Evolutionary conservation across 1,139 yeast genomes (phyloP).

Genomic region (Nakaseomyces bracarensis): DNA sequence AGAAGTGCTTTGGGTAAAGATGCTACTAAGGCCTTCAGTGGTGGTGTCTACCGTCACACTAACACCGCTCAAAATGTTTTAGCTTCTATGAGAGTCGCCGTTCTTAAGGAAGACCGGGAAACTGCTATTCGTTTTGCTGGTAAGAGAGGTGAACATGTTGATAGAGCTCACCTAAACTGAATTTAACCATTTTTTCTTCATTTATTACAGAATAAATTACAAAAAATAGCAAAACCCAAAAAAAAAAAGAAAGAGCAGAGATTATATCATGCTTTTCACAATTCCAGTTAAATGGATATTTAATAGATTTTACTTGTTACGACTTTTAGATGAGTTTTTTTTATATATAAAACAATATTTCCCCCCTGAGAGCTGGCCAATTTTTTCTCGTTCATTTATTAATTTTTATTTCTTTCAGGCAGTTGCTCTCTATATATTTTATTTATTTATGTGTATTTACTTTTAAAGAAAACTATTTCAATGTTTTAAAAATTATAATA

Average conservation of each 20-base stretch:
- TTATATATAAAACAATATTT: no score
- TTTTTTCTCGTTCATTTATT: no score
- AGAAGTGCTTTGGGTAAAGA: conserved; percentile 88
- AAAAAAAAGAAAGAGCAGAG: not conserved
- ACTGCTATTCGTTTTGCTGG: conserved; percentile 31
- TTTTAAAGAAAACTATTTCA: not conserved
- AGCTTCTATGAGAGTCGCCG: conserved; percentile 94
- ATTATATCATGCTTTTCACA: no score
- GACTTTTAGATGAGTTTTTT: conserved; percentile 2
- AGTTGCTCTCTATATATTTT: not conserved
- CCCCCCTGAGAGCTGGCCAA: not conserved
- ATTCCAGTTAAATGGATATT: not conserved
- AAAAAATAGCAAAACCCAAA: no score
- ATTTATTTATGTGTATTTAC: not conserved
- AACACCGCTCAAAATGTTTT: conserved; percentile 95
- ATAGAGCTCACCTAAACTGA: conserved; percentile 3
- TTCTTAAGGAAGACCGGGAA: conserved; percentile 58
- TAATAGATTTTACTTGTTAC: conserved; percentile 1
- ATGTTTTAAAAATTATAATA: not conserved
- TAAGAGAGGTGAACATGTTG: conserved; percentile 29
- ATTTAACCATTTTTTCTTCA: not conserved
- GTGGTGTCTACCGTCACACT: conserved; percentile 94
- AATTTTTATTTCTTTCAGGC: no score
- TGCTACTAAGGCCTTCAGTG: conserved; percentile 94
- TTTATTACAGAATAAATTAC: not conserved